These are phyloP conservation scores for Pelagophyceae sp. DNA, from an alignment of 352 stramenopile species.

Conservation along the genomic window DNA sequence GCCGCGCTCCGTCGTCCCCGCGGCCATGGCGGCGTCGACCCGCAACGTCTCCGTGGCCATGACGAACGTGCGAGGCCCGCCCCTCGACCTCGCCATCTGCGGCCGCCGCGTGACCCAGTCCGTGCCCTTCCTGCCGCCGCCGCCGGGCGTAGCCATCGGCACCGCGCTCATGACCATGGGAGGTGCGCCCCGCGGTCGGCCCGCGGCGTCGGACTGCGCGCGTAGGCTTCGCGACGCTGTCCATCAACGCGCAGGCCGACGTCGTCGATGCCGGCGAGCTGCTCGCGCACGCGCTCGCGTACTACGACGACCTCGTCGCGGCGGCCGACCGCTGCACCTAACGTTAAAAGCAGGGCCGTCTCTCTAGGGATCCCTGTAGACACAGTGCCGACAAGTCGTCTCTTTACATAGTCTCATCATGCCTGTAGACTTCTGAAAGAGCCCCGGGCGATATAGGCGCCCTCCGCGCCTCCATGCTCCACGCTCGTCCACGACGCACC, in stretches of 20 bases:
- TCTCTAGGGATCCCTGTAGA: too few relatives aligned
- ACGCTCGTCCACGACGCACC: too few relatives aligned
- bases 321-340: too few relatives aligned
- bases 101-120: background rate
- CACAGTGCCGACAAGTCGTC: too few relatives aligned
- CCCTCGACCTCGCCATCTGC: conserved; percentile 3
- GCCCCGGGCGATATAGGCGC: too few relatives aligned
- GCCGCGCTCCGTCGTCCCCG: background rate
- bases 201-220: too few relatives aligned
- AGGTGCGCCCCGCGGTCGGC: too few relatives aligned
- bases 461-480: too few relatives aligned
- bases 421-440: too few relatives aligned
- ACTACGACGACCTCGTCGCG: background rate
- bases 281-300: background rate
- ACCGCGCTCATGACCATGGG: background rate
- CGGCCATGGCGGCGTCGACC: background rate
- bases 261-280: conserved; percentile 4
- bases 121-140: conserved; percentile 15
- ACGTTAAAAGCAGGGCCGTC: too few relatives aligned
- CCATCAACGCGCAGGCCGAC: background rate
- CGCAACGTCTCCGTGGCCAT: background rate
- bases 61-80: conserved; percentile 9
- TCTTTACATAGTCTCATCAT: too few relatives aligned
- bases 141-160: background rate
- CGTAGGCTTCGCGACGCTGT: background rate